Conservation (phyloP, 768 basidiomycete genomes). For the Kwoniella bestiolae region DNA sequence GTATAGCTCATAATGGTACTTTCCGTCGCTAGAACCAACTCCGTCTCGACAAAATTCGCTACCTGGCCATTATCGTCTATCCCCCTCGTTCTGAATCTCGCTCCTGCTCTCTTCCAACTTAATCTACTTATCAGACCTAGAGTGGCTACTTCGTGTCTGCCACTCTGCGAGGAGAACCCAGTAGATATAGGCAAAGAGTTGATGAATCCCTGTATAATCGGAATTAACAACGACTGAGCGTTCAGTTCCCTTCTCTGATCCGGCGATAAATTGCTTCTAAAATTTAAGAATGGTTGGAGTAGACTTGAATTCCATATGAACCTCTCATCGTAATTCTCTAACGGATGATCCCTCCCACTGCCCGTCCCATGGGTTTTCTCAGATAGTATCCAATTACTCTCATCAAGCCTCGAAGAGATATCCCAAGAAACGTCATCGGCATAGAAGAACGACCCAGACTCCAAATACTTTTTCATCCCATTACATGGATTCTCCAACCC, state of each 20-base stretch:
- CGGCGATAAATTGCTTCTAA: slow-evolving; percentile 75
- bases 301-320: slow-evolving; percentile 95
- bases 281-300: slow-evolving; percentile 81
- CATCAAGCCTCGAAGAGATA: slow-evolving; percentile 77
- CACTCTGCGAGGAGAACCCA: slow-evolving; percentile 62
- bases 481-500: slow-evolving; percentile 81
- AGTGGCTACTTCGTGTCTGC: slow-evolving; percentile 73
- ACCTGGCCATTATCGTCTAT: slow-evolving; percentile 92
- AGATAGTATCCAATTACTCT: slow-evolving; percentile 67
- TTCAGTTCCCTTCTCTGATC: slow-evolving; percentile 76
- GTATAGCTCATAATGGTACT: slow-evolving; percentile 88
- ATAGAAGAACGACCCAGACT: slow-evolving; percentile 92
- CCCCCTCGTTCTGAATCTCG: slow-evolving; percentile 94
- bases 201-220: slow-evolving; percentile 92
- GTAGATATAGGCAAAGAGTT: slow-evolving; percentile 75
- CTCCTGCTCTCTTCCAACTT: slow-evolving; percentile 93
- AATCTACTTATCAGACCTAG: slow-evolving; percentile 82
- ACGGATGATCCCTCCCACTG: slow-evolving; percentile 37
- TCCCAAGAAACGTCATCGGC: slow-evolving; percentile 84
- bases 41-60: slow-evolving; percentile 98
- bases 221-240: slow-evolving; percentile 64
- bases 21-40: slow-evolving; percentile 83
- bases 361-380: slow-evolving; percentile 36
- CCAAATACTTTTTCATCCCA: slow-evolving; percentile 85
- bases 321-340: slow-evolving; percentile 43